phyloP scores from a whole-genome alignment of 129 eudicot genomes.

The Calendula officinalis region DNA sequence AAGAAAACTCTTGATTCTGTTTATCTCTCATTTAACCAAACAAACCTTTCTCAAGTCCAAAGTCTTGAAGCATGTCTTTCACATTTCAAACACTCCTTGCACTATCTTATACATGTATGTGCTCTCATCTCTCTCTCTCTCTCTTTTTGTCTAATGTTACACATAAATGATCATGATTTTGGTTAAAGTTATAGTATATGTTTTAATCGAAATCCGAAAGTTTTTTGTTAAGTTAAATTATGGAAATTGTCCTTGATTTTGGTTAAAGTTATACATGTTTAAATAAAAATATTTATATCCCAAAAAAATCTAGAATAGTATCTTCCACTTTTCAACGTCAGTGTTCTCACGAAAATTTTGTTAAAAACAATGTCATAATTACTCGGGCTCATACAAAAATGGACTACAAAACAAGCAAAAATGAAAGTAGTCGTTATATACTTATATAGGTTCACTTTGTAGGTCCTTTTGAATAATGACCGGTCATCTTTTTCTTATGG shows the following conservation, averaged over 20 bases:
- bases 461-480: background rate
- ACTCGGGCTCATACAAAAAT: no score
- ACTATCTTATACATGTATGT: constrained; percentile 29
- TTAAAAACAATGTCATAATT: no score
- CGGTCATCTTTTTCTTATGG: background rate
- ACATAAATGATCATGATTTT: background rate
- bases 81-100: constrained; percentile 33
- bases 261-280: background rate
- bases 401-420: no score
- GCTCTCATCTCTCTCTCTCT: constrained; percentile 9
- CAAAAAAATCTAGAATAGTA: no score
- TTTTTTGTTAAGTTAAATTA: no score
- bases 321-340: no score
- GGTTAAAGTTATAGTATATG: background rate
- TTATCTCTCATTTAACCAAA: constrained; percentile 27
- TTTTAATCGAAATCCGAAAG: no score
- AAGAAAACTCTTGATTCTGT: constrained; percentile 44
- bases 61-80: constrained; percentile 33
- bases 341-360: no score
- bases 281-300: no score
- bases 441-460: no score
- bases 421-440: no score
- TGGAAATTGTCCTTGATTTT: no score
- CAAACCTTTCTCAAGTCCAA: constrained; percentile 21
- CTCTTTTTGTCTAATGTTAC: background rate